A percentile compares a stretch with the other conserved stretches of the same genome.
Conservation (phyloP, 2,329 filamentous ascomycete genomes). For the Venturia carpophila region DNA sequence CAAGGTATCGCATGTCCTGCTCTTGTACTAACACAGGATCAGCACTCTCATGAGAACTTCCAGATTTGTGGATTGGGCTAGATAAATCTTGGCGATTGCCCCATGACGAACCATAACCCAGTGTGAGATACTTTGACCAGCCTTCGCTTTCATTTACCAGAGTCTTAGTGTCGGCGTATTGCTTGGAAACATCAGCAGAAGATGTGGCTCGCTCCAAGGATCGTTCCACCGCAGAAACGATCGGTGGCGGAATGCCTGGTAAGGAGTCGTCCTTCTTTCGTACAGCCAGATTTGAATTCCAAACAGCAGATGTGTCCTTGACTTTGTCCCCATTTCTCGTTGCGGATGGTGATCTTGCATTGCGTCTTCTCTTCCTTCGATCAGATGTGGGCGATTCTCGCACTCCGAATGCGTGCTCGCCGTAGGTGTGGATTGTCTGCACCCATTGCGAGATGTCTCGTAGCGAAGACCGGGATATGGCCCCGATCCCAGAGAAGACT, state of each 20-base stretch:
- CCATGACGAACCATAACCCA: conserved; percentile 40
- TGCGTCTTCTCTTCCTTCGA: conserved; percentile 42
- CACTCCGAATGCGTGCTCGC: conserved; percentile 77
- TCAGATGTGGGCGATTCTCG: conserved; percentile 66
- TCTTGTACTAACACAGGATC: conserved; percentile 12
- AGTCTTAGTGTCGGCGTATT: conserved; percentile 25
- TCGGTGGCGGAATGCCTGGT: conserved; percentile 40
- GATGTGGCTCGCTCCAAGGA: conserved; percentile 38
- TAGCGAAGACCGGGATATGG: conserved; percentile 62
- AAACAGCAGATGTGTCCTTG: background rate
- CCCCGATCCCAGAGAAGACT: conserved; percentile 75
- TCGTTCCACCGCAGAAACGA: conserved; percentile 37
- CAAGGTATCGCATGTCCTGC: conserved; percentile 29
- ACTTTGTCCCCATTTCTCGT: conserved; percentile 17
- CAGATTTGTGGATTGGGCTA: conserved; percentile 24
- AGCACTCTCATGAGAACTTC: conserved; percentile 7
- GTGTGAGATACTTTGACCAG: conserved; percentile 44
- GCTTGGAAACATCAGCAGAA: conserved; percentile 26
- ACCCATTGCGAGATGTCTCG: conserved; percentile 75
- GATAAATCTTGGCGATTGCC: conserved; percentile 20
- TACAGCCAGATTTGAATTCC: background rate
- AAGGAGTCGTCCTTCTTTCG: conserved; percentile 20
- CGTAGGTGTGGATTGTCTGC: conserved; percentile 78
- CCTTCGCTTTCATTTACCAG: conserved; percentile 39
- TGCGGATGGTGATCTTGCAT: conserved; percentile 27